Evolutionary conservation across 352 stramenopile genomes (phyloP).

Genomic region (Phytophthora sojae): DNA sequence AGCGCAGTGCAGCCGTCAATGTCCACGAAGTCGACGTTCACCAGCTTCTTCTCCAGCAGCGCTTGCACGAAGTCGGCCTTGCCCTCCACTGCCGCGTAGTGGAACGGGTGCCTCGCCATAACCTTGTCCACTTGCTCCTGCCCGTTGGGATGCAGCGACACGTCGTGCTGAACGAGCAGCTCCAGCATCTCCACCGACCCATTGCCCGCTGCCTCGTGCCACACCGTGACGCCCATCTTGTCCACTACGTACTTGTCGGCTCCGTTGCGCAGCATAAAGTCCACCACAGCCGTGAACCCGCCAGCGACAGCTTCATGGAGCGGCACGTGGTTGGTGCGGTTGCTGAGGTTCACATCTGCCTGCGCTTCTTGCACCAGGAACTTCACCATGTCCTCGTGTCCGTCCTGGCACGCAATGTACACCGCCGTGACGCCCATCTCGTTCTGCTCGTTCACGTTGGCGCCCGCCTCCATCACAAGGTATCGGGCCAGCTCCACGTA

Average conservation of each 20-base stretch:
- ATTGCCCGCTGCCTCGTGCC: slow-evolving; percentile 79
- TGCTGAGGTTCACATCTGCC: slow-evolving; percentile 67
- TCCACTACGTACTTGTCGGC: slow-evolving; percentile 72
- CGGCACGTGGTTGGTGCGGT: slow-evolving; percentile 69
- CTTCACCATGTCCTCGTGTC: slow-evolving; percentile 52
- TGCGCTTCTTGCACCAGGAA: slow-evolving; percentile 51
- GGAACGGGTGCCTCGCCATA: slow-evolving; percentile 83
- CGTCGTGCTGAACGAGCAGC: slow-evolving; percentile 58
- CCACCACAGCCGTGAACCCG: slow-evolving; percentile 51
- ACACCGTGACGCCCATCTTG: slow-evolving; percentile 83
- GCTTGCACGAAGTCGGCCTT: slow-evolving; percentile 60
- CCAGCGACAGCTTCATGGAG: slow-evolving; percentile 76
- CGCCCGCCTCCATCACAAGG: slow-evolving; percentile 52
- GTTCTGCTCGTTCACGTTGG: slow-evolving; percentile 79
- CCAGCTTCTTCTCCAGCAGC: slow-evolving; percentile 61
- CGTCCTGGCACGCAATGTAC: slow-evolving; percentile 72
- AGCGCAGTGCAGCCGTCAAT: slow-evolving; percentile 70
- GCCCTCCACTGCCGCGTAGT: slow-evolving; percentile 82
- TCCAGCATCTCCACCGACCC: slow-evolving; percentile 66
- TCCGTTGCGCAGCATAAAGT: slow-evolving; percentile 64
- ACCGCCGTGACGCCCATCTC: slow-evolving; percentile 82
- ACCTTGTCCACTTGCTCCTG: slow-evolving; percentile 73
- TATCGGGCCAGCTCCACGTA: slow-evolving; percentile 58
- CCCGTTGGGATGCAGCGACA: slow-evolving; percentile 51
- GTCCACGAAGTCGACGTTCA: slow-evolving; percentile 74